phyloP scores from a whole-genome alignment of 139 green algal genomes.

The Tetradesmus lagerheimii region DNA sequence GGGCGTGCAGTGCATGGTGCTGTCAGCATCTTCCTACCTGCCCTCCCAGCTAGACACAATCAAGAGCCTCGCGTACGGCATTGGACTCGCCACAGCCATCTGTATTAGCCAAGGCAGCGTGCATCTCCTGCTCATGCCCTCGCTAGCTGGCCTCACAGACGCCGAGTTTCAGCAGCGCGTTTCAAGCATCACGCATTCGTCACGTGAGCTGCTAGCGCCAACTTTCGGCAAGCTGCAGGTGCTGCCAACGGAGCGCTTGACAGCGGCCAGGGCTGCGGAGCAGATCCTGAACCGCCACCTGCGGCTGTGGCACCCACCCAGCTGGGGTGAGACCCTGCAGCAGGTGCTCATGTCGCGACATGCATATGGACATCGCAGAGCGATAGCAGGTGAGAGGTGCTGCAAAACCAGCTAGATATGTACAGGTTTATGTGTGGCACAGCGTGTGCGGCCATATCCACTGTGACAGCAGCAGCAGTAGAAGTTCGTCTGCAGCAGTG shows the following conservation, averaged over 20 bases:
- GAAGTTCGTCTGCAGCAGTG: too few species aligned
- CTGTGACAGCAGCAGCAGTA: not conserved
- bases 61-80: not conserved
- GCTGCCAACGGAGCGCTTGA: not conserved
- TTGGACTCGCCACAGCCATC: not conserved
- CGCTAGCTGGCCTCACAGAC: not conserved
- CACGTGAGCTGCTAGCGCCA: not conserved
- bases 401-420: not conserved
- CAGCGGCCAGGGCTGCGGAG: not conserved
- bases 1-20: not conserved
- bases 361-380: not conserved
- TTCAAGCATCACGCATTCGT: not conserved
- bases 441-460: not conserved
- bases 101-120: not conserved
- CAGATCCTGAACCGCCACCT: not conserved
- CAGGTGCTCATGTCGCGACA: not conserved
- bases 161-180: not conserved
- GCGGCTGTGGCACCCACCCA: not conserved
- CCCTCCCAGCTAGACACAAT: slow-evolving; percentile 20
- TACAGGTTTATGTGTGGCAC: too few species aligned
- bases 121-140: not conserved
- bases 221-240: not conserved
- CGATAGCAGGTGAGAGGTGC: not conserved
- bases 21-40: slow-evolving; percentile 4
- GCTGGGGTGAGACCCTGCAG: not conserved